phyloP scores from a whole-genome alignment of 2,329 filamentous ascomycete genomes.

The Fusarium nygamai region DNA sequence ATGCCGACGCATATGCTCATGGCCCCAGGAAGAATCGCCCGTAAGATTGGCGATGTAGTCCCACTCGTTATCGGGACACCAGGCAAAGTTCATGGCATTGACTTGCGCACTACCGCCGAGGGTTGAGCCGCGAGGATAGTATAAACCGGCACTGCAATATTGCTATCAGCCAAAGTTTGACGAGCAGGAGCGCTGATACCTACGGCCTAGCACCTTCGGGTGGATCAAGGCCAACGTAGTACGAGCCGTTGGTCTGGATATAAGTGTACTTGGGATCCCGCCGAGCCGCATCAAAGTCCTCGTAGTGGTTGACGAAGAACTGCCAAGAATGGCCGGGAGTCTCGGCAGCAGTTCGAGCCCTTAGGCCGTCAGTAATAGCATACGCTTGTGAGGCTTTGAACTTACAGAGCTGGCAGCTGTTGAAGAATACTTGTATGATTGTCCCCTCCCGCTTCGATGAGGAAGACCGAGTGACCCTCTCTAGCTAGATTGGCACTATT shows the following conservation, averaged over 20 bases:
- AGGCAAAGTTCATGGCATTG: conserved; percentile 7
- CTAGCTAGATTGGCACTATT: not conserved
- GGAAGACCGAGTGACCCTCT: conserved; percentile 3
- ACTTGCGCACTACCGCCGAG: not conserved
- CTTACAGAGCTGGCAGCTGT: not conserved
- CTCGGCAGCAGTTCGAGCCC: not conserved
- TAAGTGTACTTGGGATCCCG: conserved; percentile 11
- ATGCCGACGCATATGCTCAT: not conserved
- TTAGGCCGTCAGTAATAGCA: rapidly evolving
- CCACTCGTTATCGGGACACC: not conserved
- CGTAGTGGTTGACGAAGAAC: conserved; percentile 8
- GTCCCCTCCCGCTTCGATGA: conserved; percentile 4
- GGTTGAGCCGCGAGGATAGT: conserved; percentile 7
- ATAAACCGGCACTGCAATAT: not conserved
- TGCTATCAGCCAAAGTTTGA: rapidly evolving
- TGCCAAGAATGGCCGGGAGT: not conserved
- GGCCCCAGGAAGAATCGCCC: not conserved
- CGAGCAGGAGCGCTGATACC: rapidly evolving
- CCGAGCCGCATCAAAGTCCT: conserved; percentile 2
- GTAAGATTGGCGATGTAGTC: conserved; percentile 1
- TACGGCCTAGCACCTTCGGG: not conserved
- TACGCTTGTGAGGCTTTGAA: rapidly evolving
- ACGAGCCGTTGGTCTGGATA: conserved; percentile 4
- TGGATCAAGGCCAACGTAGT: conserved; percentile 9
- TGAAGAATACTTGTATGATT: not conserved